phyloP scores from a whole-genome alignment of 495 filamentous ascomycete species.

The Hypoxylon lenormandii region DNA sequence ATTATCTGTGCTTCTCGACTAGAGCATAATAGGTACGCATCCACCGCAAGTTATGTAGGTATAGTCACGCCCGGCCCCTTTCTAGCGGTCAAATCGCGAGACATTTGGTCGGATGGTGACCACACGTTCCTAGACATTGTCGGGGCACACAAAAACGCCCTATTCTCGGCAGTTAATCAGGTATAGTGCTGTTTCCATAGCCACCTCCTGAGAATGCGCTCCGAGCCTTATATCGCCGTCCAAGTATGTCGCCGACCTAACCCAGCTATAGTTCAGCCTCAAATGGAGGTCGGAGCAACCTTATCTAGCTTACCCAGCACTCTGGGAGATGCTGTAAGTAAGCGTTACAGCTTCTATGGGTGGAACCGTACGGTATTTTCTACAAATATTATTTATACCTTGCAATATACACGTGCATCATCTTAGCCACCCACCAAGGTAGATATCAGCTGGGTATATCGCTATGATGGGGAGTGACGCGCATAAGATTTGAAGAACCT shows the following conservation, averaged over 20 bases:
- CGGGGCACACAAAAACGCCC: constrained; percentile 30
- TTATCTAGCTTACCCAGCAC: constrained; percentile 1
- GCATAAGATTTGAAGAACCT: constrained; percentile 13
- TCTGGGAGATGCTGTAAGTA: constrained; percentile 2
- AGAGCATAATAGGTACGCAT: constrained; percentile 19
- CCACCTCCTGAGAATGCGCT: constrained; percentile 11
- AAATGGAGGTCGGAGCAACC: constrained; percentile 4
- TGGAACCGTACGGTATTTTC: constrained; percentile 6
- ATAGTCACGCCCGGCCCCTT: constrained; percentile 13
- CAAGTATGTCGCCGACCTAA: not conserved
- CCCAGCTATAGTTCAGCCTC: too few relatives aligned
- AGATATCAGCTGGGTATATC: not conserved
- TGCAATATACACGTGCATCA: constrained; percentile 1
- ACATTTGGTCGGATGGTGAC: constrained; percentile 43
- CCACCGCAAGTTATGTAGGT: constrained; percentile 20
- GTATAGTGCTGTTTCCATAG: not conserved
- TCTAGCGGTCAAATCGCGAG: constrained; percentile 29
- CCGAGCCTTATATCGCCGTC: not conserved
- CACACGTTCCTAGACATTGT: constrained; percentile 35
- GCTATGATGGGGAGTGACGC: constrained; percentile 5
- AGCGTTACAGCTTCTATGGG: constrained; percentile 9
- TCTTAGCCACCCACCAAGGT: too few relatives aligned
- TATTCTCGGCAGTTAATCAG: constrained; percentile 28
- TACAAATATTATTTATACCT: not conserved
- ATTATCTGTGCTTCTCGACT: constrained; percentile 15